A percentile compares a stretch with the other conserved stretches of the same genome.
phyloP scores from a whole-genome alignment of 2,329 filamentous ascomycete genomes.

The Trichoderma sp. region DNA sequence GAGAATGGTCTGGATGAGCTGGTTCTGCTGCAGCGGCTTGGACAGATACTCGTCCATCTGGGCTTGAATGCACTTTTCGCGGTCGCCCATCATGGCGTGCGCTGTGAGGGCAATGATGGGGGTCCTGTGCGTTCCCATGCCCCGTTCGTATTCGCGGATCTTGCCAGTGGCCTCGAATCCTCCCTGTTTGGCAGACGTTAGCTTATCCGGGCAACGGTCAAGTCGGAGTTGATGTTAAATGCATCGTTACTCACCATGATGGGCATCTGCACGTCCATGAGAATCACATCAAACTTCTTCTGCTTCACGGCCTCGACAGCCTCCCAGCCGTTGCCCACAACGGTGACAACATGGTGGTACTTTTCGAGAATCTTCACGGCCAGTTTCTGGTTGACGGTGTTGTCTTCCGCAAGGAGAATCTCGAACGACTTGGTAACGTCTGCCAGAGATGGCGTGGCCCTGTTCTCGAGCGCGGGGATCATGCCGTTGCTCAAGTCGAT shows the following conservation, averaged over 20 bases:
- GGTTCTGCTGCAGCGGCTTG: slow-evolving; percentile 94
- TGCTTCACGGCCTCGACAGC: slow-evolving; percentile 90
- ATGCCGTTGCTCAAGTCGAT: slow-evolving; percentile 96
- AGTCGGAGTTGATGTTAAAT: background rate
- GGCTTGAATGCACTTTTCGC: slow-evolving; percentile 96
- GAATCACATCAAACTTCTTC: slow-evolving; percentile 91
- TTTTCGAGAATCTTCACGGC: slow-evolving; percentile 97
- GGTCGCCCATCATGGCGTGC: slow-evolving; percentile 97
- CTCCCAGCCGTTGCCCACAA: slow-evolving; percentile 92
- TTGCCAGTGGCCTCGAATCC: slow-evolving; percentile 97
- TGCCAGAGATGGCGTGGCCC: slow-evolving; percentile 85
- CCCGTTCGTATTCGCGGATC: slow-evolving; percentile 92
- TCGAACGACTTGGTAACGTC: slow-evolving; percentile 96
- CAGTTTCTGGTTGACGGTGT: slow-evolving; percentile 92
- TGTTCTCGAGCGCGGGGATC: slow-evolving; percentile 90
- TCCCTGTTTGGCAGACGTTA: slow-evolving; percentile 56
- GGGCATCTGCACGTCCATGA: slow-evolving; percentile 99
- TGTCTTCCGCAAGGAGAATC: slow-evolving; percentile 94
- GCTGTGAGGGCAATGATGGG: slow-evolving; percentile 97
- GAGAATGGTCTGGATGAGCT: slow-evolving; percentile 95
- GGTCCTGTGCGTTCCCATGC: slow-evolving; percentile 76
- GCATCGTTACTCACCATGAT: slow-evolving; percentile 71
- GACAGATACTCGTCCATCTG: slow-evolving; percentile 99
- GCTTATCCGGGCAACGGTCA: background rate
- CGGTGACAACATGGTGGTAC: slow-evolving; percentile 88